Evolutionary conservation across 2,329 filamentous ascomycete genomes (phyloP), one percentile per base, ranked within the genome.

Genomic region (Didymellaceae sp.): DNA sequence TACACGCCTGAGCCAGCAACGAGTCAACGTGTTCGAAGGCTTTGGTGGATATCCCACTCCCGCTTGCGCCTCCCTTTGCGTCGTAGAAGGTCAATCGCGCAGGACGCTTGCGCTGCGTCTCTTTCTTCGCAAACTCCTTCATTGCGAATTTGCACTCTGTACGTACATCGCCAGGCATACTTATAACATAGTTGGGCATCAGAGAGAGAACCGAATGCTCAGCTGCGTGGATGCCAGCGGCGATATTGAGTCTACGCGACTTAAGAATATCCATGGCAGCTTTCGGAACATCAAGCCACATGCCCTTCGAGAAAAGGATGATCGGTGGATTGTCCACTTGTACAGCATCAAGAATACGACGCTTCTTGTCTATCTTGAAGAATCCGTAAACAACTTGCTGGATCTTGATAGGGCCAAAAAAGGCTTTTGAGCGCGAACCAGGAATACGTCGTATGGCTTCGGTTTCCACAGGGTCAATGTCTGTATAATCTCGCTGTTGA

Each of bases 51-150:
- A 97, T 95, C 0, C 94, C 94, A 0, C 85, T 88, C 0, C 93
- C 93, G 33, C 84, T 83, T 0, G 88, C 82, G 0, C 93, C 93
- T 6, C 94, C 94, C 73, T 96, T 96, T 2, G 91, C 88, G 70
- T 97, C 94, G 74, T 97, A 99, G 66, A 99, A 96, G 0, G 91
- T 96, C 38, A 99, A 75, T 1, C 94, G 80, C 0, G 91, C 94
- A 0, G 93, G 94, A 4, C 94, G 82, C 74, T 96, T 96, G 22
- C 92, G 82, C 21, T 77, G 76, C 0, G 84, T 86, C 64, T 88
- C 85, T 44, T 80, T 78, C 60, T 84, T 84, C 1, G 90, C 85
- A 56, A 97, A 91, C 73, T 97, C 93, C 72, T 97, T 97, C 52
- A 89, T 78, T 2, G 87, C 86, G 51, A 87, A 85, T 77, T 97